phyloP scores from a whole-genome alignment of 2,329 filamentous ascomycete genomes.

The Curvularia eragrostidis region DNA sequence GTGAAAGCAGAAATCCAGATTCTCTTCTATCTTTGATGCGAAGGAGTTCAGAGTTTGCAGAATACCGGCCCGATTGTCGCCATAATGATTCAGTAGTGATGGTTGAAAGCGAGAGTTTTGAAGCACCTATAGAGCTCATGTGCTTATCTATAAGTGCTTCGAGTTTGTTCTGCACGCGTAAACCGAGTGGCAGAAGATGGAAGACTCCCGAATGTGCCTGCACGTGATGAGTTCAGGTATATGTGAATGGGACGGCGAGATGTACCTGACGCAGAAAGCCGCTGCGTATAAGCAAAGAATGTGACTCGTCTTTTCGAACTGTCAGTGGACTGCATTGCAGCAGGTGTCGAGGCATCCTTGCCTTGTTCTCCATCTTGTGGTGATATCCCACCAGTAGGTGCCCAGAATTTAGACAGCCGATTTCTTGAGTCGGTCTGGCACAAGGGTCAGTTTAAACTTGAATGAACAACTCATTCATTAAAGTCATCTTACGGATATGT shows the following conservation, averaged over 20 bases:
- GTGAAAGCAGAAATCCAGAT: constrained; percentile 76
- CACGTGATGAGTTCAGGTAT: constrained; percentile 31
- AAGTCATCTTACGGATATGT: constrained; percentile 48
- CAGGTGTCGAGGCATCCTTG: background rate
- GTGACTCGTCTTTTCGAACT: constrained; percentile 44
- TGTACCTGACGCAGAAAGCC: constrained; percentile 55
- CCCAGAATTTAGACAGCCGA: constrained; percentile 78
- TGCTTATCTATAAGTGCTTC: constrained; percentile 85
- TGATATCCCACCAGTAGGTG: constrained; percentile 74
- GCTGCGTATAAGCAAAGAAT: constrained; percentile 54
- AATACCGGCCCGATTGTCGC: constrained; percentile 81
- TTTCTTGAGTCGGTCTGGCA: constrained; percentile 62
- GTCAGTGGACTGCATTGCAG: constrained; percentile 9
- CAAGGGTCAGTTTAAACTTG: background rate
- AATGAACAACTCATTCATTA: too few species aligned
- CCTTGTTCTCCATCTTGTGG: constrained; percentile 58
- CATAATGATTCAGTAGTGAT: constrained; percentile 86
- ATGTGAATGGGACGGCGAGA: too few species aligned
- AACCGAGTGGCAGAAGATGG: constrained; percentile 85
- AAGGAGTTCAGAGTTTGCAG: constrained; percentile 81
- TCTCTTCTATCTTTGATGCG: constrained; percentile 80
- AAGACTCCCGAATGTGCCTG: constrained; percentile 89
- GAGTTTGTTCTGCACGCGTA: constrained; percentile 86
- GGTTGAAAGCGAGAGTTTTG: constrained; percentile 81
- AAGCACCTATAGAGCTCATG: constrained; percentile 82